Conservation (phyloP, 176 grass and related monocot genomes). For the Cocos nucifera region DNA sequence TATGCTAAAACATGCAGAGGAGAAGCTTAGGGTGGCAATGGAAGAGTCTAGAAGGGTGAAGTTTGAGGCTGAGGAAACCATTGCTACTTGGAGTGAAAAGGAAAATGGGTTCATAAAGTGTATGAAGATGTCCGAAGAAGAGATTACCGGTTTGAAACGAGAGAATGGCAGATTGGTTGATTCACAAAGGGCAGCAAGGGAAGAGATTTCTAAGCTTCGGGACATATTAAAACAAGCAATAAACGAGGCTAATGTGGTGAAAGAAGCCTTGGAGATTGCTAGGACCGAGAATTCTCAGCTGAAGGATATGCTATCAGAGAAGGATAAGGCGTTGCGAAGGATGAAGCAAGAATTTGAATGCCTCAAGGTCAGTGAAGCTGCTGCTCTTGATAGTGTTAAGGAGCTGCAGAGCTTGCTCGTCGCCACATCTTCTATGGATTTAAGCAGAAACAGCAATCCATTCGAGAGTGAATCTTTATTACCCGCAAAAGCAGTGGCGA, state of each 20-base stretch:
- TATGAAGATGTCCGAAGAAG: conserved; percentile 70
- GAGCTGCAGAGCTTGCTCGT: conserved; percentile 85
- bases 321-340: conserved; percentile 50
- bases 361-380: conserved; percentile 88
- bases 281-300: conserved; percentile 58
- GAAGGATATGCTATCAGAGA: conserved; percentile 39
- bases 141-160: conserved; percentile 44
- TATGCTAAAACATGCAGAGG: conserved; percentile 19
- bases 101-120: conserved; percentile 67
- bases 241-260: conserved; percentile 47
- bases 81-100: conserved; percentile 55
- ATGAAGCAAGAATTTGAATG: conserved; percentile 76
- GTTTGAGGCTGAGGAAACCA: conserved; percentile 55
- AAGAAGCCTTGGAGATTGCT: conserved; percentile 54
- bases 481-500: too few species aligned
- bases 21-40: conserved; percentile 5
- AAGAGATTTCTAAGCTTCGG: conserved; percentile 72
- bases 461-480: not conserved
- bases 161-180: conserved; percentile 68
- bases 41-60: conserved; percentile 41
- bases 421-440: conserved; percentile 30
- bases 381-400: conserved; percentile 69
- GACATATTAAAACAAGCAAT: conserved; percentile 95
- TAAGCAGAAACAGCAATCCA: conserved; percentile 3
- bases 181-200: conserved; percentile 72